Base-by-base conservation (phyloP, 345 rosid genomes). In the Gossypium herbaceum region DNA sequence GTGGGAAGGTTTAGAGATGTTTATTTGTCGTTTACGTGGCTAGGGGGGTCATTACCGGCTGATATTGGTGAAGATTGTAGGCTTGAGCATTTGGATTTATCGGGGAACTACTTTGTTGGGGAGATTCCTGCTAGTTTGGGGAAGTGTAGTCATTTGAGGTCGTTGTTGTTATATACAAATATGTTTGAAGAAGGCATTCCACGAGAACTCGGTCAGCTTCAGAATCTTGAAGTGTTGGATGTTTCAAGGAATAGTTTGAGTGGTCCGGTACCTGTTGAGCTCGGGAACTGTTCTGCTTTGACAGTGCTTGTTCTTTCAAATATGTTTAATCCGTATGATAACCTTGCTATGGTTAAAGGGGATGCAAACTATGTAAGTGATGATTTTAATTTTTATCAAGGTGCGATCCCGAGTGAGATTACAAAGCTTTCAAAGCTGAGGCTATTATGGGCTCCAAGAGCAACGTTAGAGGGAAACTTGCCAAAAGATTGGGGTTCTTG, bases 391-490 rank as follows among this genome's bases (percentile, higher is more conserved):
- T 94, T 80, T 78, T 94, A 79, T 67, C 91, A 90, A 80, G 98
- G 97, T 24, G 90, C 79, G 58, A 77, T 94, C 66, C 94, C 97
- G 0, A 83, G 43, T 61, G 88, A 78, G 59, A 81, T 94, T 76
- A 71, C 89, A 58, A 82, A 74, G 66, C 94, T 94, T 80, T 90
- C 91, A 0, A 88, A 85, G 65, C 85, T 94, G 75, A 85, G 82
- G 85, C 85, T 94, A 68, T 78, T 94, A 84, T 94, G 98, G 98
- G 93, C 89, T 24, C 98, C 97, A 16, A 82, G 92, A 80, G 89
- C 92, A 75, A 89, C 85, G 2, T 80, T 94, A 17, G 91, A 86
- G 79, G 97, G 93, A 70, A 76, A 72, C 13, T 79, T 92, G 73
- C 92, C 88, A 0, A 79, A 81, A 29, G 81, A 84, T 78, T 91